Evolutionary conservation across 2,329 filamentous ascomycete genomes (phyloP), one percentile per base, ranked within the genome.

Genomic region (Rutstroemia sp.): DNA sequence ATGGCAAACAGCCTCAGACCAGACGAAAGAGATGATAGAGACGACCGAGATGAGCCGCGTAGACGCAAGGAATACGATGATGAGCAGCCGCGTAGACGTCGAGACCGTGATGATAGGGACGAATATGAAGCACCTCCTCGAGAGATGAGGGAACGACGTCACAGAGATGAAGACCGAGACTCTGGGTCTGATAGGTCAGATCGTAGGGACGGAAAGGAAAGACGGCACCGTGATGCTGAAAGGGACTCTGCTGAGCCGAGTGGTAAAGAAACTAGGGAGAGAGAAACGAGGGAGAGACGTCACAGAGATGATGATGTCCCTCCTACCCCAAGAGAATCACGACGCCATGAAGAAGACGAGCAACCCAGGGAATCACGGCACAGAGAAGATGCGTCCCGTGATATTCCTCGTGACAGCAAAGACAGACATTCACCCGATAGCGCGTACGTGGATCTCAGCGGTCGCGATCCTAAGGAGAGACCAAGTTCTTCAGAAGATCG

Each of bases 401-500:
- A 57, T 16, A 27, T 44, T 50, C 17, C 46, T 37, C 39, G 53
- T 50, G 53, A 55, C 12, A 17, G 47, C 14, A 54, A 56, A 42
- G 58, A 58, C 1, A 54, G 59, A 25, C 54, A 48, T 14, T 60
- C 61, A n/a, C 51, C 61, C 25, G 51, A 63, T 21, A 48, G 53
- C 23, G 41, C 48, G 4, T 53, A 57, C 23, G 41, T 63, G 19
- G 64, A 68, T 57, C 59, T 56, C 65, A 72, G 25, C 65, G 68
- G 48, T 61, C 72, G 73, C 30, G 23, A 72, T n/a, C 73, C 79
- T 75, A 47, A 81, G 60, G 80, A 84, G 42, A 67, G 71, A 0
- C 68, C 73, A 16, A n/a, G 30, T 17, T 69, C 73, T 6, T 72
- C 57, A 27, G 60, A 63, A 45, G 63, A 64, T 10, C 55, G 60